A percentile compares a stretch with the other conserved stretches of the same genome.
phyloP scores from a whole-genome alignment of 371 early-diverging fungal genomes.

The Chytridium lagenaria region DNA sequence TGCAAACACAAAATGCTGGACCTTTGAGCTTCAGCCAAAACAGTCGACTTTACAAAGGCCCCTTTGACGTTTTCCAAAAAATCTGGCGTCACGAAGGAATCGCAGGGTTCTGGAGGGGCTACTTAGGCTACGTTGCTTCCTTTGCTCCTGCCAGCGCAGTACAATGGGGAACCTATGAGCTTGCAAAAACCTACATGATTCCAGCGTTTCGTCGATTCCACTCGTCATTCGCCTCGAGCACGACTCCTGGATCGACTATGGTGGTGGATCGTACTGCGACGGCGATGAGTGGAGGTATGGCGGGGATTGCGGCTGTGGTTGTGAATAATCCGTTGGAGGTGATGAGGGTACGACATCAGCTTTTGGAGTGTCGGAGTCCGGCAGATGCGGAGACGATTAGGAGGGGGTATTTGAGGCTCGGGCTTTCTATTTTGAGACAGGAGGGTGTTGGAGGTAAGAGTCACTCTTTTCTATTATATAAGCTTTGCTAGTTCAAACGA shows the following conservation, averaged over 20 bases:
- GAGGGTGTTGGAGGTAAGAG: conserved; percentile 43
- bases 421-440: conserved; percentile 26
- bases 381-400: conserved; percentile 43
- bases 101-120: conserved; percentile 51
- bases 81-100: conserved; percentile 40
- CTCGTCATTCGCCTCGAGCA: neutral
- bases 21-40: conserved; percentile 49
- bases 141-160: conserved; percentile 55
- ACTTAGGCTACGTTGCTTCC: conserved; percentile 48
- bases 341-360: conserved; percentile 48
- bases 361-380: conserved; percentile 41
- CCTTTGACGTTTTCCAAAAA: conserved; percentile 38
- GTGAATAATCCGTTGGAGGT: conserved; percentile 57
- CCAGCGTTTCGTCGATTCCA: neutral
- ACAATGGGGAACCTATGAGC: conserved; percentile 56
- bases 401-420: conserved; percentile 42
- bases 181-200: conserved; percentile 38
- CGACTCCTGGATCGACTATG: neutral
- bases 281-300: conserved; percentile 44
- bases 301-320: conserved; percentile 44
- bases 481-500: neutral
- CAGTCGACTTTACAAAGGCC: conserved; percentile 34
- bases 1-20: conserved; percentile 47
- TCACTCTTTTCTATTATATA: too few species aligned
- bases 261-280: conserved; percentile 18